These are phyloP conservation scores for Candida loeiensis DNA, from an alignment of 805 yeast genomes.

Conservation along the genomic window DNA sequence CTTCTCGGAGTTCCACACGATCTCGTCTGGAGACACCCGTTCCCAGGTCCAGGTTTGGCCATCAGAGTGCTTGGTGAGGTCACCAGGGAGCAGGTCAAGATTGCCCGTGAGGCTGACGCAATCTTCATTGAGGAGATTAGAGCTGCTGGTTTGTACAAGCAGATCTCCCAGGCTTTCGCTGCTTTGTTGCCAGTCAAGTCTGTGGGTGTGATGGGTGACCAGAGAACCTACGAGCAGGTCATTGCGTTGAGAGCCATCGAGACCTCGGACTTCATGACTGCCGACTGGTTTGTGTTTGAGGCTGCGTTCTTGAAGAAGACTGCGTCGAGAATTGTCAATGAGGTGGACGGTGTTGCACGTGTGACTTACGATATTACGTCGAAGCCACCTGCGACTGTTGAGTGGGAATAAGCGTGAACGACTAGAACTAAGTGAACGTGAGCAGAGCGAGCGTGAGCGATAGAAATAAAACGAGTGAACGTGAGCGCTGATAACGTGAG, in stretches of 20 bases:
- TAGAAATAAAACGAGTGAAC: not conserved
- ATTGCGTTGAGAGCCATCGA: slow-evolving; percentile 98
- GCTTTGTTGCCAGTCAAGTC: slow-evolving; percentile 95
- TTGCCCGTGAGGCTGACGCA: slow-evolving; percentile 95
- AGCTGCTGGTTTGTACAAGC: slow-evolving; percentile 84
- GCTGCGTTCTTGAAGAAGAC: slow-evolving; percentile 88
- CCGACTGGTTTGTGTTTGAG: slow-evolving; percentile 97
- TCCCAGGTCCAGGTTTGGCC: slow-evolving; percentile 99
- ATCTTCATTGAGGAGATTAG: slow-evolving; percentile 95
- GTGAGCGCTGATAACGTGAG: not conserved
- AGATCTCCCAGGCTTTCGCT: slow-evolving; percentile 97
- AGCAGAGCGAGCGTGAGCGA: not conserved
- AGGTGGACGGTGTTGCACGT: slow-evolving; percentile 98
- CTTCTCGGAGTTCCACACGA: slow-evolving; percentile 93
- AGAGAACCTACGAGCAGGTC: slow-evolving; percentile 98
- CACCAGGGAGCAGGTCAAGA: slow-evolving; percentile 85
- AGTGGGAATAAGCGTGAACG: slow-evolving; percentile 74
- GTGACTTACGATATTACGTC: slow-evolving; percentile 98
- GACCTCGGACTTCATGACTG: slow-evolving; percentile 98
- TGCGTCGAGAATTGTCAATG: slow-evolving; percentile 94
- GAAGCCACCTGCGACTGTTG: slow-evolving; percentile 99
- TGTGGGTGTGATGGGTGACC: slow-evolving; percentile 99
- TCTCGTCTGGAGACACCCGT: slow-evolving; percentile 99
- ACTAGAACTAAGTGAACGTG: not conserved
- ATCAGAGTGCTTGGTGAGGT: slow-evolving; percentile 98